Evolutionary conservation across 257 asterid species (phyloP), one percentile per base, ranked within the genome.

Genomic region (Scutellaria minor): DNA sequence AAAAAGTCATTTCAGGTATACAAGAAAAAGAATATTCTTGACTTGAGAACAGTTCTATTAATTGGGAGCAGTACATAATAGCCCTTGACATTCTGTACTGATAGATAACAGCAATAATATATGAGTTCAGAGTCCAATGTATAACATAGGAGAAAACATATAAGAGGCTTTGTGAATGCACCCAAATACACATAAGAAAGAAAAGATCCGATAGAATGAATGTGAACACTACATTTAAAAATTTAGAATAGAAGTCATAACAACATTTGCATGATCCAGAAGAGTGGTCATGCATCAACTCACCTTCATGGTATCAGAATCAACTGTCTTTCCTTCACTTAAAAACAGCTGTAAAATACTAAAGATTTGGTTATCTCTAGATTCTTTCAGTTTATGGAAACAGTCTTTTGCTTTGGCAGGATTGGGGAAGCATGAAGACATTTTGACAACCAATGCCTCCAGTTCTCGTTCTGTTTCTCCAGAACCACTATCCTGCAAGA

Each of bases 361-460:
- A 77, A 79, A 69, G 42, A 78, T 68, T 37, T 75, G 76, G 70
- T 75, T 48, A 74, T 84, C 85, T 69, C 83, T 75, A 57, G 77
- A 75, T 71, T 61, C 83, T 72, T 80, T 78, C 51, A 90, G 84
- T 73, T 83, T 83, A 80, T 75, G 74, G 79, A 93, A 90, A 79
- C 79, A 79, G 65, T 77, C 88, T 80, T 87, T 83, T 61, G 93
- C 96, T 77, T 87, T 84, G 65, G 75, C 84, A 75, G 97, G 88
- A 83, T 88, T 83, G 47, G 86, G 83, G 77, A 93, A 93, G 76
- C 79, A 82, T 56, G 88, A 84, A 64, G 93, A 85, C 90, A 90
- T 89, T 74, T 83, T 93, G 75, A 74, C 27, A 65, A 89, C 72
- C 75, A 85, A 77, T 39, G 80, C 78, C 80, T 75, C 89, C 58